Evolutionary conservation across 2,329 filamentous ascomycete species (phyloP), one percentile per base, ranked within the genome.

Genomic region (Ceratocystis huliohia): DNA sequence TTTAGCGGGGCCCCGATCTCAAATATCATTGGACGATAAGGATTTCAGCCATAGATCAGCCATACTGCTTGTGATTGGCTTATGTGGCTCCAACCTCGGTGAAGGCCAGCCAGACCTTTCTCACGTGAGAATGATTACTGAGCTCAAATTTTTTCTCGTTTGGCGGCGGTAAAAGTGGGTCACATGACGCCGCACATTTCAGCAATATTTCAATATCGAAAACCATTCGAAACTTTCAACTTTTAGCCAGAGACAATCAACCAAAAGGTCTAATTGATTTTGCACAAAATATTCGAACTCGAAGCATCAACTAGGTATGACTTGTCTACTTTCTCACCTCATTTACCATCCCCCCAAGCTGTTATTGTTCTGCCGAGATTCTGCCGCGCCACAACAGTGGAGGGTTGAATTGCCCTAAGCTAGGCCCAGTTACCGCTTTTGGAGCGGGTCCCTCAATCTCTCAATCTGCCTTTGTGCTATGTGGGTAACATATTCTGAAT

Each of bases 401-500:
- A 67, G 66, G 67, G 67, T 57, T 66, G 63, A n/a, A 59, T 64
- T 66, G 67, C 67, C 67, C 67, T 68, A 68, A 68, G 50, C 61
- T 61, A 64, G 37, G 48, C 61, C 64, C 37, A 61, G 62, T 63
- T 68, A 66, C 64, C 61, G 64, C 61, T 68, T 68, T 64, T 61
- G 64, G 61, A 56, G 67, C 48, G 64, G 67, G 53, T 57, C 67
- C 64, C 61, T 64, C 67, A 68, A 68, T 62, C 63, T 68, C 61
- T 68, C 67, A 61, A 64, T 61, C 64, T 68, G 67, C 61, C 59
- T 53, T 63, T 64, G 61, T 50, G 61, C 61, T 68, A 66, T 59
- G 64, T 68, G 67, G 67, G 64, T 68, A 66, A 68, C 67, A 68
- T 63, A 68, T 66, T 68, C 64, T 68, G 53, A 66, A 59, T 68